Percentiles rank a stretch among this genome's conserved stretches.
phyloP scores from a whole-genome alignment of 768 basidiomycete genomes.

The Asterophora parasitica region DNA sequence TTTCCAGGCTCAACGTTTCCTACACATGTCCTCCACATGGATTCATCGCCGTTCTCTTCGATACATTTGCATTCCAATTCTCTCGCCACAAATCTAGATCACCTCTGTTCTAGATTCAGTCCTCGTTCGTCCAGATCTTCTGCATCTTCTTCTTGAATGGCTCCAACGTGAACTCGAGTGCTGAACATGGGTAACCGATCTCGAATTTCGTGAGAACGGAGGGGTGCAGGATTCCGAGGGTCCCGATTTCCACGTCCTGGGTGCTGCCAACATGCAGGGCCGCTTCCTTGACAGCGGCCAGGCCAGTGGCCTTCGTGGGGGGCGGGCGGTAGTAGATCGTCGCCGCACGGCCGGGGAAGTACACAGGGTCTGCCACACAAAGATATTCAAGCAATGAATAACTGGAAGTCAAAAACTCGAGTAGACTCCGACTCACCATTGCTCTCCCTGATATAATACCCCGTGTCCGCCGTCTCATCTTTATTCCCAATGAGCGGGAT shows the following conservation, averaged over 20 bases:
- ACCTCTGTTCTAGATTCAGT: conserved; percentile 22
- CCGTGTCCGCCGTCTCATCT: conserved; percentile 54
- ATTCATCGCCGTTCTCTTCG: conserved; percentile 13
- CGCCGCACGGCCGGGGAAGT: conserved; percentile 94
- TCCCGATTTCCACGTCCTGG: conserved; percentile 74
- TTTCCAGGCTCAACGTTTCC: too few species aligned
- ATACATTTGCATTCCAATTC: neutral
- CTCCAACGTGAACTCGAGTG: conserved; percentile 90
- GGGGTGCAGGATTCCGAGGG: conserved; percentile 92
- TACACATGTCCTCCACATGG: too few species aligned
- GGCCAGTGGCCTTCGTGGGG: conserved; percentile 26
- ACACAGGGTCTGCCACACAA: conserved; percentile 68
- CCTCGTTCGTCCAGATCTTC: conserved; percentile 51
- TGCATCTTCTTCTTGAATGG: conserved; percentile 81
- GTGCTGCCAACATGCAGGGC: conserved; percentile 29
- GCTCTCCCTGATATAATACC: conserved; percentile 90
- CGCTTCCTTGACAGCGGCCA: conserved; percentile 35
- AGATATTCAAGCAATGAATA: neutral
- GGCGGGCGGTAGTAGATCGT: conserved; percentile 80
- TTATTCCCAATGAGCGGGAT: conserved; percentile 68
- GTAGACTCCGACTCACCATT: conserved; percentile 58
- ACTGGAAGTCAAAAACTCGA: neutral
- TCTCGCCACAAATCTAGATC: too few species aligned
- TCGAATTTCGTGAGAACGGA: conserved; percentile 90
- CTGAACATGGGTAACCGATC: conserved; percentile 91